Conservation (phyloP, 257 asterid species). For the Fraxinus pennsylvanica region DNA sequence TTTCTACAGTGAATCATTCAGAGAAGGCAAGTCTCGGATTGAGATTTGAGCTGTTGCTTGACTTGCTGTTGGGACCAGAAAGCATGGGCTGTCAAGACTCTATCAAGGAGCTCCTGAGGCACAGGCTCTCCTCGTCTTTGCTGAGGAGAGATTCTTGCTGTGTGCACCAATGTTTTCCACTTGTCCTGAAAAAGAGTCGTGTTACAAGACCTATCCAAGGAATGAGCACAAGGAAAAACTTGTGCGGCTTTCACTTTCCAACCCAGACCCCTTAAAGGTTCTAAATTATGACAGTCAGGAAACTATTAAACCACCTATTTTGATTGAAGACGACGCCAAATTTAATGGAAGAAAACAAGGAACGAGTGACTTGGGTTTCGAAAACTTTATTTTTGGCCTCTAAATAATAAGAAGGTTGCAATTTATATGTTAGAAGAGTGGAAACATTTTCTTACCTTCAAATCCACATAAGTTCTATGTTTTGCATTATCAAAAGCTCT, state of each 20-base stretch:
- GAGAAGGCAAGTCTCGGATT: slow-evolving; percentile 60
- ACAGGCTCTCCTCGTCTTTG: slow-evolving; percentile 98
- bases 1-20: slow-evolving; percentile 27
- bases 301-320: no score
- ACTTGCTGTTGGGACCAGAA: slow-evolving; percentile 96
- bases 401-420: background rate
- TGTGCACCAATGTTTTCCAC: slow-evolving; percentile 98
- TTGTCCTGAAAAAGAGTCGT: slow-evolving; percentile 58
- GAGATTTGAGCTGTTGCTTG: slow-evolving; percentile 77
- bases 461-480: slow-evolving; percentile 35
- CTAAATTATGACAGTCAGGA: background rate
- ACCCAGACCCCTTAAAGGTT: no score
- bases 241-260: no score
- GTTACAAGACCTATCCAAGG: background rate
- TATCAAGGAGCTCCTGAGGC: slow-evolving; percentile 90
- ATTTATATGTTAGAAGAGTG: background rate
- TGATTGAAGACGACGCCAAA: background rate
- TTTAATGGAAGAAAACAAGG: background rate
- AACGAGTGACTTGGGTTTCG: background rate
- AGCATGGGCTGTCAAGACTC: slow-evolving; percentile 89
- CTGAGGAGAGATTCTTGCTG: slow-evolving; percentile 96
- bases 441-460: slow-evolving; percentile 23
- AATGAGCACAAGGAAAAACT: no score
- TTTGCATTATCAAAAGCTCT: slow-evolving; percentile 34
- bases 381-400: background rate